A percentile compares a stretch with the other conserved stretches of the same genome.
These are phyloP conservation scores for Volvariella volvacea DNA, from an alignment of 1,284 basidiomycete species.

Conservation along the genomic window DNA sequence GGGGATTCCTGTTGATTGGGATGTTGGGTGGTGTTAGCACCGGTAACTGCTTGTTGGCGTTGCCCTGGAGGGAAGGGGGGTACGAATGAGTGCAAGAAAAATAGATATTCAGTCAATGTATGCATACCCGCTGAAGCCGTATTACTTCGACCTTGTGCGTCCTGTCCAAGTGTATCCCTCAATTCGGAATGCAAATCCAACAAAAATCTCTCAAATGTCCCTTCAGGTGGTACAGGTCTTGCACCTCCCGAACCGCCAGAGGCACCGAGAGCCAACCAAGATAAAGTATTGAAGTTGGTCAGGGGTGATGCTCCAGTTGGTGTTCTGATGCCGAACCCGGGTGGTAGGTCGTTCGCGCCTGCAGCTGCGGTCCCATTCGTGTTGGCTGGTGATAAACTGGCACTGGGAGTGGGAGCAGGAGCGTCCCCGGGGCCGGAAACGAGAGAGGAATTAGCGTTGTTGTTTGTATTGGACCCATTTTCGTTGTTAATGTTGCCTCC, in stretches of 20 bases:
- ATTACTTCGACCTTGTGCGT: too few species aligned
- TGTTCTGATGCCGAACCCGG: too few species aligned
- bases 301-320: not conserved
- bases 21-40: too few species aligned
- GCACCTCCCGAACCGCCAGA: not conserved
- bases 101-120: too few species aligned
- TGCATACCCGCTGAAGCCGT: too few species aligned
- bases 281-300: not conserved
- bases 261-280: not conserved
- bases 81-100: too few species aligned
- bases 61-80: too few species aligned
- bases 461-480: not conserved
- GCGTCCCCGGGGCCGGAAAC: conserved; percentile 12
- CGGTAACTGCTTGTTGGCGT: too few species aligned
- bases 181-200: conserved; percentile 67
- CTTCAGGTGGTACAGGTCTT: conserved; percentile 43
- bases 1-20: conserved; percentile 12
- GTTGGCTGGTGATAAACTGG: not conserved
- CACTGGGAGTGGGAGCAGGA: conserved; percentile 8
- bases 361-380: not conserved
- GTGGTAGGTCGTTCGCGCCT: conserved; percentile 4
- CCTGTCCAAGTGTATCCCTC: conserved; percentile 42
- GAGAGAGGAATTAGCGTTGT: too few species aligned
- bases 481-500: conserved; percentile 5
- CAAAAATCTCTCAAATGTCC: conserved; percentile 71